Conservation (phyloP, 1,284 basidiomycete genomes). For the Ceratobasidium sp. region DNA sequence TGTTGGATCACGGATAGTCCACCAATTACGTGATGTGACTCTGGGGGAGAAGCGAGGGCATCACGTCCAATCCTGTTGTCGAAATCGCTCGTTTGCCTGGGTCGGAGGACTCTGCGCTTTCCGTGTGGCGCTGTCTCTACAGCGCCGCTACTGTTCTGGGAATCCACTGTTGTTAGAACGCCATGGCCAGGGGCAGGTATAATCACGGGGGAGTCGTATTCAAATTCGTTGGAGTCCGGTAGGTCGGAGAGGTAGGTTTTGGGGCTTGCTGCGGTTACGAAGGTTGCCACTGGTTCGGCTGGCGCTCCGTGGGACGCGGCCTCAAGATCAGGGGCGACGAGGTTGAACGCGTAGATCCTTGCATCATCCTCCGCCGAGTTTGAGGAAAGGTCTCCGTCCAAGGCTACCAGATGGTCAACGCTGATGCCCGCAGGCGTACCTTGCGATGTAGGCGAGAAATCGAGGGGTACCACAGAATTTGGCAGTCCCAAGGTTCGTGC, state of each 20-base stretch:
- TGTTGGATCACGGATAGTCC: not conserved
- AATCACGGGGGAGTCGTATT: slow-evolving; percentile 20
- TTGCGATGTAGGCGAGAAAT: not conserved
- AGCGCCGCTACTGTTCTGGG: not conserved
- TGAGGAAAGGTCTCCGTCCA: not conserved
- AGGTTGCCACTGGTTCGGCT: not conserved
- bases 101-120: not conserved
- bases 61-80: not conserved
- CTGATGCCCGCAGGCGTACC: not conserved
- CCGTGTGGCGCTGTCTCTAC: not conserved
- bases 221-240: slow-evolving; percentile 13
- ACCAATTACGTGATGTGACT: not conserved
- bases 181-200: not conserved
- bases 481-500: slow-evolving; percentile 22
- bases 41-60: not conserved
- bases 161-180: not conserved
- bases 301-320: not conserved
- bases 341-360: slow-evolving; percentile 28
- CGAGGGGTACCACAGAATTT: not conserved
- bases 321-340: not conserved
- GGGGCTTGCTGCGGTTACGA: not conserved
- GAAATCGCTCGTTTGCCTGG: not conserved
- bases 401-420: slow-evolving; percentile 9
- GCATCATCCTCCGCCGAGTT: slow-evolving; percentile 6
- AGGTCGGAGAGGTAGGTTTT: slow-evolving; percentile 14